phyloP scores from a whole-genome alignment of 2,329 filamentous ascomycete genomes.

The Penicillium sclerotigenum region DNA sequence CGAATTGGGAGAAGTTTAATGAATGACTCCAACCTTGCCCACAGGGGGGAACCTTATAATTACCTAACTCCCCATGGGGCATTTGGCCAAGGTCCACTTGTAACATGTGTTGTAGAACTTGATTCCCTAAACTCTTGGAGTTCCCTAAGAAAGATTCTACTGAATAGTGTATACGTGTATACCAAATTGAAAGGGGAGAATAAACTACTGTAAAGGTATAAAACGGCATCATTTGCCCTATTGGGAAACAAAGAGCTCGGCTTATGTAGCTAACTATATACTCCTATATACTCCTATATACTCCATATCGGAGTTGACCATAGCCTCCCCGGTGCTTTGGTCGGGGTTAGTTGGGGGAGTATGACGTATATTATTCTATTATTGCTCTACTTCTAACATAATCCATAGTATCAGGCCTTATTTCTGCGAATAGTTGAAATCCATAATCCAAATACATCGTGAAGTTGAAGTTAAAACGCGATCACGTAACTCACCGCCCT shows the following conservation, averaged over 20 bases:
- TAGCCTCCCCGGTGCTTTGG: not conserved
- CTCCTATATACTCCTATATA: not conserved
- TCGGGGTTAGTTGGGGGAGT: not conserved
- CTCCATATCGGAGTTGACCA: not conserved
- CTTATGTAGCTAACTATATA: no score
- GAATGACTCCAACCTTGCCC: not conserved
- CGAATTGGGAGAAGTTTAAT: conserved; percentile 8
- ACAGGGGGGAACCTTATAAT: not conserved
- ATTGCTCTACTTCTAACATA: not conserved
- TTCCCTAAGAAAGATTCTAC: not conserved
- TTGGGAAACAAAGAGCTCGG: not conserved
- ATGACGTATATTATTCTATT: not conserved
- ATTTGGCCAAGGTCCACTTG: not conserved
- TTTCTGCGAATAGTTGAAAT: not conserved
- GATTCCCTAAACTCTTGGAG: not conserved
- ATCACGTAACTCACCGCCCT: conserved; percentile 5
- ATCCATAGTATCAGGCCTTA: not conserved
- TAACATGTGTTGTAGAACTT: not conserved
- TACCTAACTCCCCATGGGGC: not conserved
- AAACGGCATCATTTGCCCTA: not conserved
- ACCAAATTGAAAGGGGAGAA: not conserved
- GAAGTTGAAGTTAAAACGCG: not conserved
- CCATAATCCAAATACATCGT: no score
- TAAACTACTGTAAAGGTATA: not conserved
- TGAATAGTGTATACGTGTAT: not conserved